Conservation (phyloP, 257 asterid genomes). For the Solanum appendiculatum region DNA sequence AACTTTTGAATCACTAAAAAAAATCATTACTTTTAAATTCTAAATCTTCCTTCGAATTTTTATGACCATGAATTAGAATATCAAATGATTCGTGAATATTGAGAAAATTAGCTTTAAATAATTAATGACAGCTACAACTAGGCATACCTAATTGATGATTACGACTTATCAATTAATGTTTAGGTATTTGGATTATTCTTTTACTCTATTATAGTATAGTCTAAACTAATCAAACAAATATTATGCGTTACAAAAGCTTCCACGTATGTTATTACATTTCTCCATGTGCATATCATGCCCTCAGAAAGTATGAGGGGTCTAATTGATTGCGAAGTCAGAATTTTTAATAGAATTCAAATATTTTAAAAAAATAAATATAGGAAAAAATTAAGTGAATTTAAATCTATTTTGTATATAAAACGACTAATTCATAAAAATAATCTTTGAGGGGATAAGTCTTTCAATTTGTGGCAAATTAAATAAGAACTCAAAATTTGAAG, state of each 20-base stretch:
- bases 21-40: not conserved
- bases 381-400: not conserved
- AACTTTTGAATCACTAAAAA: not conserved
- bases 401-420: too few species aligned
- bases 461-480: not conserved
- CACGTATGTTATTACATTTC: not conserved
- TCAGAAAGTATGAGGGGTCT: not conserved
- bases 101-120: not conserved
- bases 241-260: not conserved
- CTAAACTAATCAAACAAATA: not conserved
- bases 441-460: not conserved
- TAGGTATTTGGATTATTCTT: not conserved
- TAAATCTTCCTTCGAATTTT: not conserved
- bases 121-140: not conserved
- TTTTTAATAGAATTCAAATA: not conserved
- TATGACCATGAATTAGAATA: not conserved
- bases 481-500: not conserved
- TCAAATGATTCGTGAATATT: not conserved
- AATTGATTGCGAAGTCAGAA: not conserved
- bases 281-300: not conserved
- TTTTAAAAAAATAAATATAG: not conserved
- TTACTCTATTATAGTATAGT: not conserved
- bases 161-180: not conserved
- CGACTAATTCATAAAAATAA: not conserved
- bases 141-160: not conserved